These are phyloP conservation scores for Larix kaempferi DNA, from an alignment of 75 land plant species.

Conservation along the genomic window DNA sequence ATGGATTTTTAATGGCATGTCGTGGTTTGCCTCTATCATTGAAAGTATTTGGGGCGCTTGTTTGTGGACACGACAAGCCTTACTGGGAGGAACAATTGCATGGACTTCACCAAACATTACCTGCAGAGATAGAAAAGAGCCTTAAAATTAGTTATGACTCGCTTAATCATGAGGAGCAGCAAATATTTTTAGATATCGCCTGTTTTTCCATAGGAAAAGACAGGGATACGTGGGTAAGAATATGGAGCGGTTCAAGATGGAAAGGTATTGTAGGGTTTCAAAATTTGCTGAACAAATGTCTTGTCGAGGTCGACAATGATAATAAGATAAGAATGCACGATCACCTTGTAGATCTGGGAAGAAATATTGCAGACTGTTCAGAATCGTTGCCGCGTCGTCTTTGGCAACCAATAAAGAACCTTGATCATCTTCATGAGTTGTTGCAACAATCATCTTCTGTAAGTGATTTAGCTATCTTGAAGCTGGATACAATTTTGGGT, in stretches of 20 bases:
- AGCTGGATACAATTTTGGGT: too few species aligned
- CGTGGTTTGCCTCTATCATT: neutral
- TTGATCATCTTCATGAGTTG: neutral
- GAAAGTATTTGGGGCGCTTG: neutral
- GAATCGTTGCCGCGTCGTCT: neutral
- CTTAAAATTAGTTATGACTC: neutral
- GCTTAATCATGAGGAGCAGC: neutral
- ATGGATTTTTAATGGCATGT: neutral
- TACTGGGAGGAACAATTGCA: neutral
- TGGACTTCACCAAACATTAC: neutral
- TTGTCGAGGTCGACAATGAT: neutral
- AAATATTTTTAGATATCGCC: neutral
- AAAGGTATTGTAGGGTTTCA: neutral
- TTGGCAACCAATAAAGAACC: neutral
- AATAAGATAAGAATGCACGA: neutral
- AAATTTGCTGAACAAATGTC: neutral
- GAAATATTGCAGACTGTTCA: neutral
- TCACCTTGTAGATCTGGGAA: neutral
- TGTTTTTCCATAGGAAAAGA: neutral
- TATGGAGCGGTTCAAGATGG: neutral
- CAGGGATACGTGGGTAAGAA: neutral
- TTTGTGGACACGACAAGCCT: neutral
- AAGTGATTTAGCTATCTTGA: neutral
- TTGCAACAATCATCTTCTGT: neutral
- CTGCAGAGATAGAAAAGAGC: neutral